phyloP scores from a whole-genome alignment of 2,329 filamentous ascomycete genomes.

The Eutypa lata region DNA sequence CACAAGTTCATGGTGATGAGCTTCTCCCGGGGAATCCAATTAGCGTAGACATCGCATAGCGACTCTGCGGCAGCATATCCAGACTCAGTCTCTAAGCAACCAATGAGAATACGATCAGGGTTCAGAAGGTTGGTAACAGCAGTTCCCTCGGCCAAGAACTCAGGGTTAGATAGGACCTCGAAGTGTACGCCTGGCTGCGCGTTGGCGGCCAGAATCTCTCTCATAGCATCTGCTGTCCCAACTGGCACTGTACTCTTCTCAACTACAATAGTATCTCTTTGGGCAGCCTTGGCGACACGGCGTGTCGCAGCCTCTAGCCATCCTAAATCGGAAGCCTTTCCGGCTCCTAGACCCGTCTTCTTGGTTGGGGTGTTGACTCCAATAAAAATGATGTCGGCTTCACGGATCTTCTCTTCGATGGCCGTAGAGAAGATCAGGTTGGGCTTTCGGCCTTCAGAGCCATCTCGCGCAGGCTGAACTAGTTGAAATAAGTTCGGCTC shows the following conservation, averaged over 20 bases:
- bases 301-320: slow-evolving; percentile 68
- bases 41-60: slow-evolving; percentile 63
- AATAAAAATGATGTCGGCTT: slow-evolving; percentile 72
- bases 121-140: slow-evolving; percentile 68
- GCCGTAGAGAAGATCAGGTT: slow-evolving; percentile 76
- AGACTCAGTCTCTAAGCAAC: slow-evolving; percentile 57
- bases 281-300: slow-evolving; percentile 65
- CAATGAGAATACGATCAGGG: slow-evolving; percentile 74
- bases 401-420: slow-evolving; percentile 56
- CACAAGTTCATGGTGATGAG: slow-evolving; percentile 73
- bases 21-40: slow-evolving; percentile 65
- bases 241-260: slow-evolving; percentile 82
- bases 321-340: slow-evolving; percentile 69
- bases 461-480: slow-evolving; percentile 62
- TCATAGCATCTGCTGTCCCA: slow-evolving; percentile 67
- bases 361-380: slow-evolving; percentile 81
- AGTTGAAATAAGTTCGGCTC: slow-evolving; percentile 70
- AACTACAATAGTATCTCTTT: slow-evolving; percentile 68
- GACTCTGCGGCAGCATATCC: slow-evolving; percentile 61
- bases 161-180: slow-evolving; percentile 77
- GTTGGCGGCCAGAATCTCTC: slow-evolving; percentile 55
- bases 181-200: slow-evolving; percentile 52
- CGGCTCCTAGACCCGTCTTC: slow-evolving; percentile 64
- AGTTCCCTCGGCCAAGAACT: slow-evolving; percentile 77
- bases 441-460: slow-evolving; percentile 48